Conservation (phyloP, 139 green algal species). For the Nannochloris sp. region DNA sequence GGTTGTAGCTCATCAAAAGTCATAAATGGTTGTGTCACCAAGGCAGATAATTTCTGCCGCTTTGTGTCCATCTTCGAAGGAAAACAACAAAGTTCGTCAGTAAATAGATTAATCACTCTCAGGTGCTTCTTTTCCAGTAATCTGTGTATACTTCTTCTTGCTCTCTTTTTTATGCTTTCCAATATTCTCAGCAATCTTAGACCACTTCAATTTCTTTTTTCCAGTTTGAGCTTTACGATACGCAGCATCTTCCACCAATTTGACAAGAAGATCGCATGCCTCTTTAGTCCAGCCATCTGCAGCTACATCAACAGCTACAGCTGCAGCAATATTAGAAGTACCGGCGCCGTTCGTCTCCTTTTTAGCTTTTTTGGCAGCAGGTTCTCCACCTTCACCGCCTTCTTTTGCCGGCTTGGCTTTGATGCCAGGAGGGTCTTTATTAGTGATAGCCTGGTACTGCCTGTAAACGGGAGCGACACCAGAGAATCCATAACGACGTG, state of each 20-base stretch:
- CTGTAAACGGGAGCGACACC: background rate
- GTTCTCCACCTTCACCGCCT: background rate
- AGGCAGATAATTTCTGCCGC: too few species aligned
- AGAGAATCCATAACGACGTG: conserved; percentile 11
- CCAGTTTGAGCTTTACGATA: conserved; percentile 20
- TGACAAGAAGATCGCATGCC: conserved; percentile 17
- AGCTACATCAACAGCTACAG: background rate
- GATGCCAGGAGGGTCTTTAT: background rate
- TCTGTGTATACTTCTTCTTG: conserved; percentile 14
- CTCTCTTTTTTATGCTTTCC: conserved; percentile 7
- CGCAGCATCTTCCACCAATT: conserved; percentile 14
- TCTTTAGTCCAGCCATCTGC: conserved; percentile 7
- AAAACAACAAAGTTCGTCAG: too few species aligned
- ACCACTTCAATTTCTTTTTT: conserved; percentile 24
- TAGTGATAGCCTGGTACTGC: background rate
- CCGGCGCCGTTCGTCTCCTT: background rate
- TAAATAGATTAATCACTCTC: too few species aligned
- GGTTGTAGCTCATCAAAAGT: too few species aligned
- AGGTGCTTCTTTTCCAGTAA: conserved; percentile 23
- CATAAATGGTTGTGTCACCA: too few species aligned
- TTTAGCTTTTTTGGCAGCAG: conserved; percentile 14
- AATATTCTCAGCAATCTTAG: conserved; percentile 11
- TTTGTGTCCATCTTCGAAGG: too few species aligned
- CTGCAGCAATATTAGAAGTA: background rate
- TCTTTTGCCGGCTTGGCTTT: background rate